Conservation (phyloP, 371 early-diverging fungal species). For the Mucor lusitanicus region DNA sequence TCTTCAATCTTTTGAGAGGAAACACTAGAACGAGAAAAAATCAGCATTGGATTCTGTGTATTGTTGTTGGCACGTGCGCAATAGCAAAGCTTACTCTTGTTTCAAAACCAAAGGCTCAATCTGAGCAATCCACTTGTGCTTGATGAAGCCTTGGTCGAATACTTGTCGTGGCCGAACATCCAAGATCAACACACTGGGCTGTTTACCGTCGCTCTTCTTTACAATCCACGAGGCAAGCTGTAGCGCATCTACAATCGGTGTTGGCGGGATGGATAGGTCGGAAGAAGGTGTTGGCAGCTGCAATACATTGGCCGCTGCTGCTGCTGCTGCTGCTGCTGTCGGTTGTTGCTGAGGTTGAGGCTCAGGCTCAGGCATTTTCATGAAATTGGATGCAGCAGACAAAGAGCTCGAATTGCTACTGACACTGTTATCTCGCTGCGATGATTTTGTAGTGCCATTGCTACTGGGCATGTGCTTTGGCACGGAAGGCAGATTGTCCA, state of each 20-base stretch:
- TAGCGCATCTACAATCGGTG: constrained; percentile 33
- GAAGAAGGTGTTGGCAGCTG: constrained; percentile 21
- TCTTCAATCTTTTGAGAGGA: constrained; percentile 13
- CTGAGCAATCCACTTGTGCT: constrained; percentile 70
- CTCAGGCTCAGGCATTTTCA: constrained; percentile 21
- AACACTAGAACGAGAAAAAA: not conserved
- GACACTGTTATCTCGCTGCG: not conserved
- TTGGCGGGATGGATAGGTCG: constrained; percentile 29
- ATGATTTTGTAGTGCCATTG: not conserved
- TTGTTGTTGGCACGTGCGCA: no score
- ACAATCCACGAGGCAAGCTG: constrained; percentile 48
- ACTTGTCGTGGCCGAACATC: constrained; percentile 79
- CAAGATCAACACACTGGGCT: constrained; percentile 68
- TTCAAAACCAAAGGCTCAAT: constrained; percentile 68
- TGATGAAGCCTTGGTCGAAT: constrained; percentile 73
- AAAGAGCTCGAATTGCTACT: not conserved
- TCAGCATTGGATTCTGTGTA: not conserved
- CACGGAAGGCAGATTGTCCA: constrained; percentile 14
- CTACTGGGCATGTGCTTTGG: constrained; percentile 19
- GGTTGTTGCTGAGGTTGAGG: not conserved
- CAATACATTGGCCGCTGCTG: constrained; percentile 6
- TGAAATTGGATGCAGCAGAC: not conserved
- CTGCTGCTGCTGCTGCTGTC: not conserved
- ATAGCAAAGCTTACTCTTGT: constrained; percentile 53
- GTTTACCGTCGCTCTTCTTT: constrained; percentile 16